A percentile compares a stretch with the other conserved stretches of the same genome.
Conservation (phyloP, 2,329 filamentous ascomycete species). For the Aspergillus fijiensis region DNA sequence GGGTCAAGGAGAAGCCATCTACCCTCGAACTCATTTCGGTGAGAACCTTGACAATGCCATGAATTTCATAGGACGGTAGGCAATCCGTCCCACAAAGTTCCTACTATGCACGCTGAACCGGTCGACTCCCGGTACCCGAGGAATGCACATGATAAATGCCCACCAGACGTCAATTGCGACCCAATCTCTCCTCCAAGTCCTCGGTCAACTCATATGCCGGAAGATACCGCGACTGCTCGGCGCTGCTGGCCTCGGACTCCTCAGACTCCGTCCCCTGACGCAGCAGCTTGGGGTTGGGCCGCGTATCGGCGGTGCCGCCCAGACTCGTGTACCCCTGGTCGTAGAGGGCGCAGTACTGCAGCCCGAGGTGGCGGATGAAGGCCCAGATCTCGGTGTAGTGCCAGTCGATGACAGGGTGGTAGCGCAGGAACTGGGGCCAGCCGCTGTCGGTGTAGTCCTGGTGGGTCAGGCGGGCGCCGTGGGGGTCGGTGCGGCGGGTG, state of each 20-base stretch:
- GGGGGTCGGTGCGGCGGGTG: constrained; percentile 86
- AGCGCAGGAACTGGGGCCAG: constrained; percentile 89
- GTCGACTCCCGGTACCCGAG: neutral
- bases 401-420: constrained; percentile 97
- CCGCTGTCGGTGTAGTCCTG: constrained; percentile 86
- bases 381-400: constrained; percentile 94
- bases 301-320: constrained; percentile 85
- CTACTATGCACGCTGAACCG: neutral
- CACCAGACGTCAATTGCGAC: constrained; percentile 55
- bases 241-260: constrained; percentile 20
- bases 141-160: neutral
- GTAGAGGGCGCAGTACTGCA: constrained; percentile 85
- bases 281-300: constrained; percentile 77
- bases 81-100: neutral
- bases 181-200: constrained; percentile 76
- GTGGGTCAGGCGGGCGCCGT: constrained; percentile 73
- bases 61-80: neutral
- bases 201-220: constrained; percentile 74
- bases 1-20: neutral
- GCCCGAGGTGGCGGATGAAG: constrained; percentile 68
- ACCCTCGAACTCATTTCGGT: neutral
- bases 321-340: constrained; percentile 87
- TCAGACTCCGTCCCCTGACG: constrained; percentile 21
- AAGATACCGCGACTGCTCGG: constrained; percentile 51
- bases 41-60: neutral